Percentiles rank a stretch among this genome's conserved stretches.
These are phyloP conservation scores for Polytrichum formosum DNA, from an alignment of 225 moss, liverwort and hornwort genomes.

Conservation along the genomic window DNA sequence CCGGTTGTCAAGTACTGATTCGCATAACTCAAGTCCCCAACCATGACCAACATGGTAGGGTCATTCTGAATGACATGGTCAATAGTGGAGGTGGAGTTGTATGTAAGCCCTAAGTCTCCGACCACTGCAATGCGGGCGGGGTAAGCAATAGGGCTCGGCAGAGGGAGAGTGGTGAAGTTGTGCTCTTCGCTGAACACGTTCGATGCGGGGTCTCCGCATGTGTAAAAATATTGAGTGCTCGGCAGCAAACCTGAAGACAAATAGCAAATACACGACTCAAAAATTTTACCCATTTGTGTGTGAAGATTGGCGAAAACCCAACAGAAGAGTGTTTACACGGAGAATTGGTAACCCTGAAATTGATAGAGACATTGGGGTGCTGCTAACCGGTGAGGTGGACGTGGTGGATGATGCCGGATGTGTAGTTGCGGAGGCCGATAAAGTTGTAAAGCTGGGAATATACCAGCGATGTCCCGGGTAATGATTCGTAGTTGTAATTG, in stretches of 20 bases:
- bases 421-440: constrained; percentile 64
- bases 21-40: constrained; percentile 76
- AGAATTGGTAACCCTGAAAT: background rate
- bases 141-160: constrained; percentile 43
- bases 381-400: constrained; percentile 60
- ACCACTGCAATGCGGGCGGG: constrained; percentile 68
- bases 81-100: constrained; percentile 61
- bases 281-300: no score
- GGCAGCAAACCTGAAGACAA: constrained; percentile 51
- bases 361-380: background rate
- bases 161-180: constrained; percentile 49
- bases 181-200: constrained; percentile 47
- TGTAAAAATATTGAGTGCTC: constrained; percentile 48
- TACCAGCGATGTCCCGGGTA: constrained; percentile 44
- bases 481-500: constrained; percentile 15
- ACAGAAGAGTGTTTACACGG: no score
- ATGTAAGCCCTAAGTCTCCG: constrained; percentile 74
- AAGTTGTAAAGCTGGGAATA: constrained; percentile 76
- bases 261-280: background rate
- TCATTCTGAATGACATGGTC: constrained; percentile 64
- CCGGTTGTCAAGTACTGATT: constrained; percentile 79
- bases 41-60: constrained; percentile 56
- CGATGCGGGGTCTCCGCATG: constrained; percentile 55
- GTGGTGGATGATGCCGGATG: constrained; percentile 78
- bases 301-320: no score